A percentile compares a stretch with the other conserved stretches of the same genome.
Evolutionary conservation across 169 alveolate species (phyloP).

Genomic region (Eimeria sp.): DNA sequence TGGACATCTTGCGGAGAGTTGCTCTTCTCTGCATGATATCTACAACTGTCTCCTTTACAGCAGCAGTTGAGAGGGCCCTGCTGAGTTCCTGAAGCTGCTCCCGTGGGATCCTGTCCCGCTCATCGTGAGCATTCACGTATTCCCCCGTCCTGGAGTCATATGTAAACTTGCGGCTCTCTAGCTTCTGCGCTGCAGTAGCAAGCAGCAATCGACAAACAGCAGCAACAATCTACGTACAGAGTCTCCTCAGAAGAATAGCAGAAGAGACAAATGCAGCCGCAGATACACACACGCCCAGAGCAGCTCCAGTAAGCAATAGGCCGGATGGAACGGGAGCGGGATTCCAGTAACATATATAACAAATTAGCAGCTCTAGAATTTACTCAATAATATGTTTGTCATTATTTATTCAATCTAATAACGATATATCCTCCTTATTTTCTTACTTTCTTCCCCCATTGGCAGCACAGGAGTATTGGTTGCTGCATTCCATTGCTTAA

Average conservation of each 20-base stretch:
- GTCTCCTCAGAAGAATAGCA: too few species aligned
- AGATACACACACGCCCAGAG: not conserved
- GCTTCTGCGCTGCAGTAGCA: not conserved
- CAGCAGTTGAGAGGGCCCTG: slow-evolving; percentile 19
- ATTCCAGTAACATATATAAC: too few species aligned
- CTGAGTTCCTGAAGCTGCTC: not conserved
- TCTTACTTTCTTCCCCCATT: slow-evolving; percentile 17
- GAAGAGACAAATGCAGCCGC: not conserved
- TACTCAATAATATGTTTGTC: too few species aligned
- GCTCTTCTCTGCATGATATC: slow-evolving; percentile 29
- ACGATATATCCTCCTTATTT: not conserved
- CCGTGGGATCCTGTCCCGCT: not conserved
- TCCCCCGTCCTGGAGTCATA: slow-evolving; percentile 1
- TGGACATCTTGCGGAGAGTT: slow-evolving; percentile 36
- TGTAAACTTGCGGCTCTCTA: slow-evolving; percentile 49
- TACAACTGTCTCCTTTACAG: slow-evolving; percentile 57
- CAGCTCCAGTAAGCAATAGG: too few species aligned
- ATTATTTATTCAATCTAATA: too few species aligned
- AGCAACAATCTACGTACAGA: too few species aligned
- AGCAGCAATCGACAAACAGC: not conserved
- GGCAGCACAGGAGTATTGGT: slow-evolving; percentile 22
- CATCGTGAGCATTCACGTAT: slow-evolving; percentile 41
- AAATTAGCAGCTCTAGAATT: too few species aligned
- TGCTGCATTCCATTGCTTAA: slow-evolving; percentile 21
- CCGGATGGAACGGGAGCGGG: too few species aligned